Percentiles rank a stretch among this genome's conserved stretches.
phyloP scores from a whole-genome alignment of 2,329 filamentous ascomycete species.

The Colletotrichum aenigma region DNA sequence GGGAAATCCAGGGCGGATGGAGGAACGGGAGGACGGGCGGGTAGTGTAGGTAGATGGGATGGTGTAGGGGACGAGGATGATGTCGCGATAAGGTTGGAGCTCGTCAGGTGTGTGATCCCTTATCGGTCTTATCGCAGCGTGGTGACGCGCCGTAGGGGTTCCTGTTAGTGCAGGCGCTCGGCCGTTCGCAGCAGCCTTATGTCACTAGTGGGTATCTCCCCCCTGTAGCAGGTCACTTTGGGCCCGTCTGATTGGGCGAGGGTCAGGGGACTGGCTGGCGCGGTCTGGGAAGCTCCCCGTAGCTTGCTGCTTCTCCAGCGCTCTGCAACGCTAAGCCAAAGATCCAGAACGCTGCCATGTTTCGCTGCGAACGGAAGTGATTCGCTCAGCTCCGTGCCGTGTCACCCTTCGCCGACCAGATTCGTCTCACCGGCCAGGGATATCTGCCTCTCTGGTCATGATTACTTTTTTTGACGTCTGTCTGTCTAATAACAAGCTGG shows the following conservation, averaged over 20 bases:
- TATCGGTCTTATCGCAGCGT: not conserved
- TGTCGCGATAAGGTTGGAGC: conserved; percentile 22
- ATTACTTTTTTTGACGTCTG: not conserved
- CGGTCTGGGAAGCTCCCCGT: not conserved
- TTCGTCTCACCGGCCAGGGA: not conserved
- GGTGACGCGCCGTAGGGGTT: not conserved
- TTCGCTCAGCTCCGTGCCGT: not conserved
- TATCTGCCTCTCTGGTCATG: not conserved
- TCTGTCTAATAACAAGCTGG: not conserved
- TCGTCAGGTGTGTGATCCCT: conserved; percentile 11
- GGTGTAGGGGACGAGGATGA: conserved; percentile 14
- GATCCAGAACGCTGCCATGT: not conserved
- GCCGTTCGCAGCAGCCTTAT: conserved; percentile 14
- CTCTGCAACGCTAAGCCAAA: not conserved
- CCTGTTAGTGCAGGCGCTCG: not conserved
- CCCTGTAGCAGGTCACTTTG: not conserved
- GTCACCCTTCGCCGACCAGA: not conserved
- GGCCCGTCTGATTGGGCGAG: not conserved
- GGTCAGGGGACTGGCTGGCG: not conserved
- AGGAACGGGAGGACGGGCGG: not conserved
- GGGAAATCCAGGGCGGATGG: not conserved
- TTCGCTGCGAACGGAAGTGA: not conserved
- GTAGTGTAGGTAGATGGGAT: not conserved
- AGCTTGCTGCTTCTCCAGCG: not conserved
- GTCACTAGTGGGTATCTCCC: not conserved